phyloP scores from a whole-genome alignment of 352 stramenopile species.

The Globisporangium takayamanum region DNA sequence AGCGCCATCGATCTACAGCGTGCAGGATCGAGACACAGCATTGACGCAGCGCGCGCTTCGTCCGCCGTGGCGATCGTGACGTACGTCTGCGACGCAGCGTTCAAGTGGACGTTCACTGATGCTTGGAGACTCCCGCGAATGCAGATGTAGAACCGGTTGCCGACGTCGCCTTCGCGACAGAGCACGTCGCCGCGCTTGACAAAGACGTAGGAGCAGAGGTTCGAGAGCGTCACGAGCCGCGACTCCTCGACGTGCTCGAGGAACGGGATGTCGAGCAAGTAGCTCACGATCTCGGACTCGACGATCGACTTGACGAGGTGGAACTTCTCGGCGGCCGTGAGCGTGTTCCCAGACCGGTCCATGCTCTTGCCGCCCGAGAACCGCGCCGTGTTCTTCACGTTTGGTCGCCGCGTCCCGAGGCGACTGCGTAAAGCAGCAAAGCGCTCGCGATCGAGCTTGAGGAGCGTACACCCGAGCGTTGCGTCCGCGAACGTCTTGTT shows the following conservation, averaged over 20 bases:
- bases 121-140: conserved; percentile 50
- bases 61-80: conserved; percentile 4
- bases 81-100: conserved; percentile 22
- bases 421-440: conserved; percentile 36
- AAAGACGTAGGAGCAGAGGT: conserved; percentile 63
- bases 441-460: conserved; percentile 48
- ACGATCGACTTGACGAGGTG: conserved; percentile 58
- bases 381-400: conserved; percentile 43
- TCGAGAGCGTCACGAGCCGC: conserved; percentile 45
- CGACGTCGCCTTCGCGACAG: conserved; percentile 50
- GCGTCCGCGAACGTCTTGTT: conserved; percentile 50
- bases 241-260: conserved; percentile 55
- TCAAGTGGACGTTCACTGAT: conserved; percentile 30
- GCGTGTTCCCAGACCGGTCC: conserved; percentile 9
- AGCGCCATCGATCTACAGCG: conserved; percentile 11
- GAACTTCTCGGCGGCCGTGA: conserved; percentile 51
- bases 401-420: conserved; percentile 16
- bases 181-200: conserved; percentile 42
- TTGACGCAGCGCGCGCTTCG: neutral
- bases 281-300: conserved; percentile 64
- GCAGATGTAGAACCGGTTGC: conserved; percentile 67
- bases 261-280: conserved; percentile 60
- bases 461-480: conserved; percentile 43
- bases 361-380: conserved; percentile 31
- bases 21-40: neutral